phyloP scores from a whole-genome alignment of 768 basidiomycete genomes.

The Serendipita vermifera region DNA sequence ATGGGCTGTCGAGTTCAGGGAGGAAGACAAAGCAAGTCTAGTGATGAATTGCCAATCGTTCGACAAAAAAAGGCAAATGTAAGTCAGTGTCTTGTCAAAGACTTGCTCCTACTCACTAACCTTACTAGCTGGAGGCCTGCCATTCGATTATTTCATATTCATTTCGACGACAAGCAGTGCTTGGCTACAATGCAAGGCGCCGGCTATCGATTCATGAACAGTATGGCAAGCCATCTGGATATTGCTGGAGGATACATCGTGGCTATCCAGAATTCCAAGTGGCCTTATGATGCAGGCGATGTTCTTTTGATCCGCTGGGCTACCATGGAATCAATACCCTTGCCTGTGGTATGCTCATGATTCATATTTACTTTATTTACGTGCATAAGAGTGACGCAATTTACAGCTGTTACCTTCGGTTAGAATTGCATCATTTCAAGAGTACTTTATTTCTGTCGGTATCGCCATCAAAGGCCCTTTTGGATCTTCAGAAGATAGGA shows the following conservation, averaged over 20 bases:
- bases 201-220: background rate
- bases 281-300: too few relatives aligned
- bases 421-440: constrained; percentile 3
- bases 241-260: constrained; percentile 4
- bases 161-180: background rate
- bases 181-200: background rate
- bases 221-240: background rate
- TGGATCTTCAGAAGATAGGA: too few relatives aligned
- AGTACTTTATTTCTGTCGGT: background rate
- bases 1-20: constrained; percentile 5
- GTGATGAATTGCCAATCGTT: background rate
- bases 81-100: background rate
- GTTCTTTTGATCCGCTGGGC: too few relatives aligned
- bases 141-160: background rate
- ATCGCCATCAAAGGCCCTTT: too few relatives aligned
- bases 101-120: background rate
- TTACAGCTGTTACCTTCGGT: background rate
- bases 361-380: background rate
- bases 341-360: background rate
- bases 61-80: background rate
- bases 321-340: too few relatives aligned
- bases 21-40: background rate
- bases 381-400: background rate
- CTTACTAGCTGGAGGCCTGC: background rate
- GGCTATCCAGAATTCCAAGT: background rate